A percentile compares a stretch with the other conserved stretches of the same genome.
Conservation (phyloP, 441 rosid genomes). For the Pelargonium cotyledonis region DNA sequence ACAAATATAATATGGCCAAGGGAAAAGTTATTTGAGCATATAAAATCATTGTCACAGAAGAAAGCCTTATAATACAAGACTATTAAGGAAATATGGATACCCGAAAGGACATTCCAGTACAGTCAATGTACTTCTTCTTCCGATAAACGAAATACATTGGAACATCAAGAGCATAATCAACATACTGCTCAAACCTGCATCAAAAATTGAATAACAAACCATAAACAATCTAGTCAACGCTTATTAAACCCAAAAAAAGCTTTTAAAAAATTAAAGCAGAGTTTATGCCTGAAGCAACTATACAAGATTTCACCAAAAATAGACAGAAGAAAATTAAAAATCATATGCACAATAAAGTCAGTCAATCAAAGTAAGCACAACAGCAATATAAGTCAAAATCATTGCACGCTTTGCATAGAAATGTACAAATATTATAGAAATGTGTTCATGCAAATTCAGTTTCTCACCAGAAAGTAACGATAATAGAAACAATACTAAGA, state of each 20-base stretch:
- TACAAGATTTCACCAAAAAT: neutral
- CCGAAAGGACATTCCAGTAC: conserved; percentile 94
- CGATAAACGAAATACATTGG: conserved; percentile 98
- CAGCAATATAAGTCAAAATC: neutral
- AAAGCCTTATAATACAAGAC: conserved; percentile 26
- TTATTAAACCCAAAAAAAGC: neutral
- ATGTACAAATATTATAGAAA: neutral
- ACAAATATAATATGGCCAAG: conserved; percentile 7
- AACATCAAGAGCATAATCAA: conserved; percentile 95
- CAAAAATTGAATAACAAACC: neutral
- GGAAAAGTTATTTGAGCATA: neutral
- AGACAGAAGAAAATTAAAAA: neutral
- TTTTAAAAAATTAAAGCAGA: neutral
- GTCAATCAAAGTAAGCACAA: neutral
- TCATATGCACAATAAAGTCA: neutral
- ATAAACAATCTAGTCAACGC: neutral
- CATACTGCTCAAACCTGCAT: conserved; percentile 95
- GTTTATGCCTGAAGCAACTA: neutral
- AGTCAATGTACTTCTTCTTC: conserved; percentile 77
- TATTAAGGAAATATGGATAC: conserved; percentile 24
- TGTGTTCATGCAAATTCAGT: neutral
- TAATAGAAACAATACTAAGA: neutral
- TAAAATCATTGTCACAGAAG: conserved; percentile 7
- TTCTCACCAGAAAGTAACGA: neutral
- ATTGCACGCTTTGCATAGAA: neutral